Base-by-base conservation (phyloP, 202 grass and related monocot species). In the Digitaria exilis region DNA sequence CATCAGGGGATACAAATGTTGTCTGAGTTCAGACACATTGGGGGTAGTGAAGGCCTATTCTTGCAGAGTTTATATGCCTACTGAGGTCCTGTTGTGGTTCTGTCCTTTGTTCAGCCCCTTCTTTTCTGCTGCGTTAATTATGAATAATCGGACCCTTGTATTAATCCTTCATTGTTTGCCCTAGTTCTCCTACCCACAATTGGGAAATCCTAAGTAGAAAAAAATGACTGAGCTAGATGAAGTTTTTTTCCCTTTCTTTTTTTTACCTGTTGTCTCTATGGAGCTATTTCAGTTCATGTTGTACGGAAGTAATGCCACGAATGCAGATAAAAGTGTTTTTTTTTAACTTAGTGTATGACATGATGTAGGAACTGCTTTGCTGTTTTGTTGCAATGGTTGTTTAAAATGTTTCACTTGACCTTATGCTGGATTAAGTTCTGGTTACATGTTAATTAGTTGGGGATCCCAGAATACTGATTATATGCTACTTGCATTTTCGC, bases 131-230 rank as follows among this genome's bases (percentile, higher is more conserved):
- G 35, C 3, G 14, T 73, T 75, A 76, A 81, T 62, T 69, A 86
- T 79, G 78, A 90, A 90, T 90, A 90, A 90, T 90, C 34, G 5
- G 65, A 83, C 88, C 44, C 16, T 49, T 87, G 88, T 87, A 80
- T 90, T 90, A 75, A 86, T 75, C 75, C 75, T 90, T 83, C 51
- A 87, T 87, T 89, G 83, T 82, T 80, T 84, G 60, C 59, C 80
- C 84, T 75, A 84, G 80, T 76, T 84, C 16, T 39, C 62, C 75
- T 70, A 75, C 88, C 88, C 88, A 37, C 75, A 84, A 87, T 84
- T 80, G 68, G 84, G 88, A 61, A 73, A 84, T 74, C 76, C 45
- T 54, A 75, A 70, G 75, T 87, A 90, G 80, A 87, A 86, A 86
- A 6, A 90, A 87, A 75, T 41, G 73, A 74, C 69, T 70, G 67